phyloP scores from a whole-genome alignment of 2,329 filamentous ascomycete species.

The Pseudopithomyces chartarum region DNA sequence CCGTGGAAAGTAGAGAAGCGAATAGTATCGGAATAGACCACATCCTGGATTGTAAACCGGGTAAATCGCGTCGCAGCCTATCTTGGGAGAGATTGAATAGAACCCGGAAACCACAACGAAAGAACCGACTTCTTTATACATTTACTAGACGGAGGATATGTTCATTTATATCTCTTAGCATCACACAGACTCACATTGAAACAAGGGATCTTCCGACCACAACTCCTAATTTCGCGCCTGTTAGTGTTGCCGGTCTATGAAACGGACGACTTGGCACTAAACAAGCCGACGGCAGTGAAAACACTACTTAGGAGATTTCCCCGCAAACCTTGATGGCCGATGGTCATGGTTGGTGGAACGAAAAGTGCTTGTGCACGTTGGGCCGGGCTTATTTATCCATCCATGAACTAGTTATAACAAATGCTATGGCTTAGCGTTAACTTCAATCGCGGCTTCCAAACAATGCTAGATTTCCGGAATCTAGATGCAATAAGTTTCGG shows the following conservation, averaged over 20 bases:
- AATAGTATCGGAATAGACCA: slow-evolving; percentile 17
- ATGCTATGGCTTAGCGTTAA: neutral
- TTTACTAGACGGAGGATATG: neutral
- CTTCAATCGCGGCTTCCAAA: neutral
- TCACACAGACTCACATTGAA: neutral
- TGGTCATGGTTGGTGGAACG: slow-evolving; percentile 11
- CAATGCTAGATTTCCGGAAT: neutral
- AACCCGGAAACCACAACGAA: too few species aligned
- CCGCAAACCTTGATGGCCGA: neutral
- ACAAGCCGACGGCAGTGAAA: neutral
- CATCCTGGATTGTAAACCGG: slow-evolving; percentile 1
- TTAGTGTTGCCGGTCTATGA: neutral
- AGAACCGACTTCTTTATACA: neutral
- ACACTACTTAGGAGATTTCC: neutral
- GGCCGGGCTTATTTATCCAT: neutral
- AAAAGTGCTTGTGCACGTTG: neutral
- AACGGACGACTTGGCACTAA: neutral
- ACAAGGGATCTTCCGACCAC: slow-evolving; percentile 2
- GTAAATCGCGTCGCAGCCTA: neutral
- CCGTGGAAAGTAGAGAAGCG: slow-evolving; percentile 26
- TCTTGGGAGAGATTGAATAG: too few species aligned
- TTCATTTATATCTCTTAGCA: neutral
- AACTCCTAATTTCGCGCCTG: slow-evolving; percentile 10
- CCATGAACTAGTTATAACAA: slow-evolving; percentile 6
- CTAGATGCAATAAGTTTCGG: too few species aligned